Evolutionary conservation across 768 basidiomycete genomes (phyloP), one percentile per base, ranked within the genome.

Genomic region (Boletales sp.): DNA sequence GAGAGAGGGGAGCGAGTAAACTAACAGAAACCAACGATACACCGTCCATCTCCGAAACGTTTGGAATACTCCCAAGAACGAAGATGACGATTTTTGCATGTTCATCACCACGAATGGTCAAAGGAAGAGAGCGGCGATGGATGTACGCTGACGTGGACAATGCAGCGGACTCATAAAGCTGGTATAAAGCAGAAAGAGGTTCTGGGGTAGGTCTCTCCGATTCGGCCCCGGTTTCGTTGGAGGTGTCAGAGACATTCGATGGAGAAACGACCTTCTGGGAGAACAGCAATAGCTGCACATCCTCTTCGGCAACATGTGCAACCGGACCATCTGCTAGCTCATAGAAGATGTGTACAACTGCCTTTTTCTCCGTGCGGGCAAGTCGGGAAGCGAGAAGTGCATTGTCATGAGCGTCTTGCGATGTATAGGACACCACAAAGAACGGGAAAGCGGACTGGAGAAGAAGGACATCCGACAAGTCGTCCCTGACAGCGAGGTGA

Each of bases 351-450:
- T 97, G 95, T 21, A 97, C 74, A n/a, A 95, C 90, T 6, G 86
- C 84, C 57, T 81, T 86, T 48, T 74, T 74, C 59, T 87, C 82
- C 8, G 76, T 66, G 34, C 77, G 77, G 0, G 95, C 90, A 43
- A 97, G 70, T 38, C 85, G 81, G 44, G 90, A 84, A 13, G 92
- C 91, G 15, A 98, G 78, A 32, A 97, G 72, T 19, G 92, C 88
- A 67, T 97, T 86, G 63, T 94, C 90, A 59, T 95, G 88, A 4
- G 93, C 90, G 62, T 93, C 80, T 64, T 92, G 87, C 4, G 82
- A 66, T 1, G 79, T 82, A 32, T 80, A 76, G 7, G 92, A 94
- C 60, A 94, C 75, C 43, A 98, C 59, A 63, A 93, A 85, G 69
- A 84, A 90, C 27, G 89, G 88, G 6, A 90, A 80, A 17, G 83